Conservation (phyloP, 352 stramenopile genomes). For the Pythium grandisporangium region DNA sequence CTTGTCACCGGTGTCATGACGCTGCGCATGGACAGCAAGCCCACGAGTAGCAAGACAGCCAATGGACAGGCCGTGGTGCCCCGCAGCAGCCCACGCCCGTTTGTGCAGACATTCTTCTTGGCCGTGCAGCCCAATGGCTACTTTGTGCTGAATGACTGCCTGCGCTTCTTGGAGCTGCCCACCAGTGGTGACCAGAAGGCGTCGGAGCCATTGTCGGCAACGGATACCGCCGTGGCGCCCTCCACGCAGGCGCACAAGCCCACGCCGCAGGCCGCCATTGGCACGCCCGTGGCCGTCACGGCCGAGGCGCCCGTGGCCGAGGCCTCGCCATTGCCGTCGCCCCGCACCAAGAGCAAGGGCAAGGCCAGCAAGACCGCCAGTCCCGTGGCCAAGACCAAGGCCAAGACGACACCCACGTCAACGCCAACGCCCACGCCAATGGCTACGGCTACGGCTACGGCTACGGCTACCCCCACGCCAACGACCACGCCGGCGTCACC, state of each 20-base stretch:
- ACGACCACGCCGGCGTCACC: constrained; percentile 13
- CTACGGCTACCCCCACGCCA: constrained; percentile 10
- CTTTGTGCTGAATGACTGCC: constrained; percentile 84
- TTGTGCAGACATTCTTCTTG: constrained; percentile 85
- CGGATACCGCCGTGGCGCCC: constrained; percentile 11
- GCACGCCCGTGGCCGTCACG: constrained; percentile 17
- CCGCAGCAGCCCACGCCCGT: constrained; percentile 50
- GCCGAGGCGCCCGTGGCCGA: constrained; percentile 4
- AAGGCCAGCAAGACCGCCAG: too few relatives aligned
- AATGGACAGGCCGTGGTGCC: too few relatives aligned
- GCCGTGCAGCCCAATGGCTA: constrained; percentile 82
- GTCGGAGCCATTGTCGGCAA: constrained; percentile 8
- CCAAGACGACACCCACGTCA: constrained; percentile 6
- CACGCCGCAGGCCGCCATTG: constrained; percentile 24
- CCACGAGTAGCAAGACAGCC: too few relatives aligned
- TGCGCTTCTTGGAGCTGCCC: constrained; percentile 75
- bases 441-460: constrained; percentile 5
- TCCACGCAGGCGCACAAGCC: constrained; percentile 23
- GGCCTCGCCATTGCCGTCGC: too few relatives aligned
- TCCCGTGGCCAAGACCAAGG: constrained; percentile 16
- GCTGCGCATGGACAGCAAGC: too few relatives aligned
- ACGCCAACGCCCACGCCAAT: neutral
- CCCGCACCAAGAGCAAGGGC: too few relatives aligned
- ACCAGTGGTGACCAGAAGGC: too few relatives aligned
- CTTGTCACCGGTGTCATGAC: constrained; percentile 85